A percentile compares a stretch with the other conserved stretches of the same genome.
Evolutionary conservation across 2,329 filamentous ascomycete species (phyloP).

Genomic region (Cytospora schulzeri): DNA sequence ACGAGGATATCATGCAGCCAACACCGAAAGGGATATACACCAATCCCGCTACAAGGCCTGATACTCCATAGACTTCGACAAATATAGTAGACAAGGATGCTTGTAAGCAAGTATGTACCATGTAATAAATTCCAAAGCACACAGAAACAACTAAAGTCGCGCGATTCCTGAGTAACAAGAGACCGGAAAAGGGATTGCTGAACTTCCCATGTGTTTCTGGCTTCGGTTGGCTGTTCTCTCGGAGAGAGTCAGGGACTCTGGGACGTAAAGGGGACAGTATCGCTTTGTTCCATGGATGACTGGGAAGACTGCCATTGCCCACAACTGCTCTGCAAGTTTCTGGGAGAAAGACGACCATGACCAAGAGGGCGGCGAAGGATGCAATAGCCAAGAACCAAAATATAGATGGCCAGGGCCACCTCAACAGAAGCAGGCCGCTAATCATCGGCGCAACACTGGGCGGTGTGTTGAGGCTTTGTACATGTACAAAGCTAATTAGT

Average conservation of each 20-base stretch:
- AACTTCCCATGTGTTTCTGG: not conserved
- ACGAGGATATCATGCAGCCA: conserved; percentile 6
- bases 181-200: conserved; percentile 1
- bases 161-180: not conserved
- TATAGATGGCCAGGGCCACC: conserved; percentile 7
- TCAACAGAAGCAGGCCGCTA: conserved; percentile 5
- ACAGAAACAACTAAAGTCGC: not conserved
- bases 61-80: not conserved
- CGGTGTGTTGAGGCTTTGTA: conserved; percentile 10
- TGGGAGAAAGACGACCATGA: not conserved
- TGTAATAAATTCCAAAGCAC: conserved; percentile 4
- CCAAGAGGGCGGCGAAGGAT: not conserved
- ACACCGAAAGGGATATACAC: conserved; percentile 1
- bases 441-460: conserved; percentile 6
- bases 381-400: conserved; percentile 2
- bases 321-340: conserved; percentile 8
- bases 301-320: not conserved
- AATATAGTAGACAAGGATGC: conserved; percentile 4
- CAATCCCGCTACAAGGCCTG: conserved; percentile 3
- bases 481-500: not conserved
- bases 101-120: conserved; percentile 5
- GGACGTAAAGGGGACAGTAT: not conserved
- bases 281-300: not conserved
- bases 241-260: not conserved
- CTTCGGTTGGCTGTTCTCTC: not conserved